A percentile compares a stretch with the other conserved stretches of the same genome.
These are phyloP conservation scores for Solanum chmielewskii DNA, from an alignment of 257 asterid genomes.

Conservation along the genomic window DNA sequence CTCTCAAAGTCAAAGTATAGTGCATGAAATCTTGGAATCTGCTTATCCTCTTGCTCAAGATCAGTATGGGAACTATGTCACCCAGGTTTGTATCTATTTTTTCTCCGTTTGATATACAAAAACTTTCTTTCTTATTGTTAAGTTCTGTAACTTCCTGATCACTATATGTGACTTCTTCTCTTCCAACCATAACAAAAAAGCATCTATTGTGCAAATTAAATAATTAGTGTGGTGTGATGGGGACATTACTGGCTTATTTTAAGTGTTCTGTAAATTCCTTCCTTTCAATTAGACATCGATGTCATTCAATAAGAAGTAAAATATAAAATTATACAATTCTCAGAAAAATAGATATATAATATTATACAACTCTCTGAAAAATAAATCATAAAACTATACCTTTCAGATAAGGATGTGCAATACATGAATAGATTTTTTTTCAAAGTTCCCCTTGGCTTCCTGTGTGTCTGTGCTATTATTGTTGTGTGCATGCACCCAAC, in stretches of 20 bases:
- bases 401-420: not conserved
- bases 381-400: not conserved
- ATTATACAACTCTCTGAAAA: no score
- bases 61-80: conserved; percentile 84
- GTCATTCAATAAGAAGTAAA: not conserved
- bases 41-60: conserved; percentile 73
- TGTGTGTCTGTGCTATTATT: not conserved
- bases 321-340: not conserved
- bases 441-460: not conserved
- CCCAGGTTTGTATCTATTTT: conserved; percentile 42
- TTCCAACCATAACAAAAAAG: not conserved
- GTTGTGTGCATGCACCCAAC: not conserved
- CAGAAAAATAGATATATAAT: no score
- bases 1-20: conserved; percentile 46
- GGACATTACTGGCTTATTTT: not conserved
- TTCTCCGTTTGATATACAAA: not conserved
- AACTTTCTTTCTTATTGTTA: not conserved
- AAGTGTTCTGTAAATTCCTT: not conserved
- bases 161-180: not conserved
- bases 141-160: not conserved
- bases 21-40: conserved; percentile 80
- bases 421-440: not conserved
- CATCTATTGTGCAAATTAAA: not conserved
- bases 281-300: not conserved
- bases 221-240: not conserved